A percentile compares a stretch with the other conserved stretches of the same genome.
These are phyloP conservation scores for Penicillium sp. DNA, from an alignment of 2,329 filamentous ascomycete genomes.

Conservation along the genomic window DNA sequence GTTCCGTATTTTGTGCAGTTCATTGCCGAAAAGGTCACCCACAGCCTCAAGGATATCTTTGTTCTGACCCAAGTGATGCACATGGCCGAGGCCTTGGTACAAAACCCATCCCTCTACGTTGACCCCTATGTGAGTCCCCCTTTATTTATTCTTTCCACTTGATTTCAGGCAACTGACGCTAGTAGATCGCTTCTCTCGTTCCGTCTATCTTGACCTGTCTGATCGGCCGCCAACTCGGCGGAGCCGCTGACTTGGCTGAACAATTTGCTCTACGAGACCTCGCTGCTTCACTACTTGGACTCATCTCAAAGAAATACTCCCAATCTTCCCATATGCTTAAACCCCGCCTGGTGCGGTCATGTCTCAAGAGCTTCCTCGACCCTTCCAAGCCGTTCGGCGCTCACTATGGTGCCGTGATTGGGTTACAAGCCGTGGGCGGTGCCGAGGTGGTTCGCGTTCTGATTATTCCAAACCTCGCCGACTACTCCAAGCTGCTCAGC, in stretches of 20 bases:
- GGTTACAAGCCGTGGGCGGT: constrained; percentile 74
- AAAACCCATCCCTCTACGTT: constrained; percentile 76
- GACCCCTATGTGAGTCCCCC: constrained; percentile 57
- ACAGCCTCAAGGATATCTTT: constrained; percentile 86
- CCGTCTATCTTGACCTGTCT: constrained; percentile 90
- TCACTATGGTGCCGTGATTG: constrained; percentile 84
- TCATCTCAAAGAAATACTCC: constrained; percentile 78
- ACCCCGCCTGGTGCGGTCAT: constrained; percentile 86
- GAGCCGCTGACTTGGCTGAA: constrained; percentile 49
- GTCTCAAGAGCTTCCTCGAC: constrained; percentile 87
- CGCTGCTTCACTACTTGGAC: constrained; percentile 75
- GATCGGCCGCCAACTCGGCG: constrained; percentile 76
- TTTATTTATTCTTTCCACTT: not conserved
- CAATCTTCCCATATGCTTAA: constrained; percentile 78
- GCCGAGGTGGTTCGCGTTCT: constrained; percentile 62
- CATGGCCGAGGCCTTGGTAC: constrained; percentile 77
- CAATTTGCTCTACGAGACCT: constrained; percentile 82
- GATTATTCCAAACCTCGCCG: constrained; percentile 64
- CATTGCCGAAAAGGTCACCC: constrained; percentile 92
- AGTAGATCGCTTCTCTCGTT: constrained; percentile 64
- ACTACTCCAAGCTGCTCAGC: constrained; percentile 61
- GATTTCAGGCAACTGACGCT: constrained; percentile 14
- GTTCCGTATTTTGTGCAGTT: constrained; percentile 97
- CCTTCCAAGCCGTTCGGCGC: constrained; percentile 77
- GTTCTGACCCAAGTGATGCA: constrained; percentile 90